phyloP scores from a whole-genome alignment of 2,329 filamentous ascomycete genomes.

The Cylindrodendrum hubeiense region DNA sequence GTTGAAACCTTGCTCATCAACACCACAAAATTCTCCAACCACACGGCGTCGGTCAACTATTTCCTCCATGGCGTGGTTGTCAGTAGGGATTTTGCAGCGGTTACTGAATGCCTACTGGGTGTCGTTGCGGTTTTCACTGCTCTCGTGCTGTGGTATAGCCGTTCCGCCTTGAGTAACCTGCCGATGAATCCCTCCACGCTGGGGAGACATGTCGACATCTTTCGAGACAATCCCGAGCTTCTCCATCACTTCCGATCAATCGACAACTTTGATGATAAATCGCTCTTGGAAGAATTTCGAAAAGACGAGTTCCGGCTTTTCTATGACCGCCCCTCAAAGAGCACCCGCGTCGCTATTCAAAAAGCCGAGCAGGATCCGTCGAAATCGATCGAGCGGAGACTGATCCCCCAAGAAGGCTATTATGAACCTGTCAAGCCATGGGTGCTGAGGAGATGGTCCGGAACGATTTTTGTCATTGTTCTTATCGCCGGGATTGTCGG shows the following conservation, averaged over 20 bases:
- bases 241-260: slow-evolving; percentile 12
- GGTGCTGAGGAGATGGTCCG: slow-evolving; percentile 31
- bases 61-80: slow-evolving; percentile 47
- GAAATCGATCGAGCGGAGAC: background rate
- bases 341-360: background rate
- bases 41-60: slow-evolving; percentile 25
- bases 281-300: slow-evolving; percentile 4
- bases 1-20: slow-evolving; percentile 34
- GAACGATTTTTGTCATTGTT: slow-evolving; percentile 23
- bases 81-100: slow-evolving; percentile 46
- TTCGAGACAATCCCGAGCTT: slow-evolving; percentile 31
- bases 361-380: background rate
- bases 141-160: slow-evolving; percentile 32
- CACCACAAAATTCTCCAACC: slow-evolving; percentile 8
- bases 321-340: background rate
- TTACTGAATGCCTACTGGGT: slow-evolving; percentile 45
- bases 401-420: slow-evolving; percentile 22
- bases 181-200: slow-evolving; percentile 45
- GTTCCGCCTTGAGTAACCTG: slow-evolving; percentile 23
- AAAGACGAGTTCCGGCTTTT: slow-evolving; percentile 31
- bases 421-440: slow-evolving; percentile 44
- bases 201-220: slow-evolving; percentile 29
- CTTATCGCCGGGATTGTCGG: slow-evolving; percentile 20
- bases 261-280: slow-evolving; percentile 32
- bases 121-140: slow-evolving; percentile 35